Percentiles rank a stretch among this genome's conserved stretches.
Conservation (phyloP, 768 basidiomycete genomes). For the Tulasnella calospora region DNA sequence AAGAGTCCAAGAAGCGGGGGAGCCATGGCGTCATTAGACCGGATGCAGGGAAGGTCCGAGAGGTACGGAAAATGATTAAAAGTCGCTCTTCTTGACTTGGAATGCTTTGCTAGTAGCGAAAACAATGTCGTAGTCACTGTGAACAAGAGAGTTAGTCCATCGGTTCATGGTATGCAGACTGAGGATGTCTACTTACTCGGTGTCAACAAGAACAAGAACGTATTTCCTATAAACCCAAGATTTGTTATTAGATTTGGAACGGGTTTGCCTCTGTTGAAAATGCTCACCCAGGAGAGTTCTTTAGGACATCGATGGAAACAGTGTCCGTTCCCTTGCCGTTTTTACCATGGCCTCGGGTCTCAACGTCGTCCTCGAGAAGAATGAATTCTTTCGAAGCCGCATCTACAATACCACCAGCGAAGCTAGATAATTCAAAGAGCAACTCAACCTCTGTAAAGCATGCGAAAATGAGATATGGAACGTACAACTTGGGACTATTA, state of each 20-base stretch:
- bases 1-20: not conserved
- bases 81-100: not conserved
- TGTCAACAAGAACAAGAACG: not conserved
- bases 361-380: not conserved
- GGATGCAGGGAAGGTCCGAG: not conserved
- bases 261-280: not conserved
- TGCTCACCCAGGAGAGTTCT: not conserved
- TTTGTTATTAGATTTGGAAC: not conserved
- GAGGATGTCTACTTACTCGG: not conserved
- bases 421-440: not conserved
- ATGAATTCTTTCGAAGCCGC: not conserved
- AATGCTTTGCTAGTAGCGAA: not conserved
- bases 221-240: not conserved
- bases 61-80: not conserved
- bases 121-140: not conserved
- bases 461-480: not conserved
- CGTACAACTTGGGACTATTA: not conserved
- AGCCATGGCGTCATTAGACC: not conserved
- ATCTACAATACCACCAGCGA: not conserved
- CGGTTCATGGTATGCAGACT: not conserved
- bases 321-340: not conserved
- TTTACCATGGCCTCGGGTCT: not conserved
- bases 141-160: not conserved
- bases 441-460: not conserved
- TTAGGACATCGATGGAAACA: not conserved